Evolutionary conservation across 345 rosid species (phyloP).

Genomic region (Eucalyptus victrix): DNA sequence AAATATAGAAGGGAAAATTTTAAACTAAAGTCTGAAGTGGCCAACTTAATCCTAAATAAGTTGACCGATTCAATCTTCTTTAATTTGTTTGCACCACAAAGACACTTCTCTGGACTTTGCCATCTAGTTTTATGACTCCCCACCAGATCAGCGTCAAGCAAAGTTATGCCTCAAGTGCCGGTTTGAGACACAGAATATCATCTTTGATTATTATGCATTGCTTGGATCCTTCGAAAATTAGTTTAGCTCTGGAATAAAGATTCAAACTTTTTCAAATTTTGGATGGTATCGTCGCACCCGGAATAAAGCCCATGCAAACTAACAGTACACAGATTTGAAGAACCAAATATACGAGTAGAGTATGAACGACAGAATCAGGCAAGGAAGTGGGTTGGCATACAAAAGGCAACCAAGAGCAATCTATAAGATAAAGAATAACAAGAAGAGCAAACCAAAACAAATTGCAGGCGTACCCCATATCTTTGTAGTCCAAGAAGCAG

Average conservation of each 20-base stretch:
- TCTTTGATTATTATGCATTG: too few species aligned
- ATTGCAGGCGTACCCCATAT: conserved; percentile 31
- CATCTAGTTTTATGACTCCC: not conserved
- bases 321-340: not conserved
- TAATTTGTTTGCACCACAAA: not conserved
- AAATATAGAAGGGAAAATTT: not conserved
- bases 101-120: not conserved
- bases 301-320: not conserved
- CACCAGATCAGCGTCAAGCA: too few species aligned
- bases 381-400: not conserved
- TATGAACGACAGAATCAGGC: not conserved
- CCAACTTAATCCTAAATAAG: not conserved
- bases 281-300: not conserved
- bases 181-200: too few species aligned
- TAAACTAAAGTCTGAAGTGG: not conserved
- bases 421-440: not conserved
- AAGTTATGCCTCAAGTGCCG: too few species aligned
- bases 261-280: not conserved
- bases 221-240: not conserved
- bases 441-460: not conserved
- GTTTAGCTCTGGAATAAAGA: not conserved
- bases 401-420: not conserved
- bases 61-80: not conserved
- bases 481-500: conserved; percentile 46
- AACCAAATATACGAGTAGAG: not conserved